Evolutionary conservation across 768 basidiomycete species (phyloP).

Genomic region (Boletus tylopilopsis): DNA sequence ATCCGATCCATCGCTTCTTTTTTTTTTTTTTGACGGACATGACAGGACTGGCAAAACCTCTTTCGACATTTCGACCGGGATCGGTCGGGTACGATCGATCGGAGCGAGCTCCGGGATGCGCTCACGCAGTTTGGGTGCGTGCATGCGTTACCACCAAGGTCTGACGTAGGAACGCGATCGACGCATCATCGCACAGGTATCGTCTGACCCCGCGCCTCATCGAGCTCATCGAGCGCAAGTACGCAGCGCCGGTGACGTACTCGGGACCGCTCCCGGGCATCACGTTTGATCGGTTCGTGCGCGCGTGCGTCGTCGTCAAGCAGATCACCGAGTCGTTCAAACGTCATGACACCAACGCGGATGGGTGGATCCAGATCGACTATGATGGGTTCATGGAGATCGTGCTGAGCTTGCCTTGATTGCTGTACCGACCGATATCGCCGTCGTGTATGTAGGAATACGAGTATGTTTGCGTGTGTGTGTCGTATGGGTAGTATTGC

Average conservation of each 20-base stretch:
- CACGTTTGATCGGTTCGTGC: constrained; percentile 83
- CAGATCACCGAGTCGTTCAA: constrained; percentile 72
- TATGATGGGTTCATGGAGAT: constrained; percentile 56
- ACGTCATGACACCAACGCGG: constrained; percentile 57
- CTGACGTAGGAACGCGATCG: background rate
- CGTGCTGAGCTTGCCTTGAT: constrained; percentile 39
- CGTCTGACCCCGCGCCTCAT: constrained; percentile 66
- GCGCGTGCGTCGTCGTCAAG: constrained; percentile 80
- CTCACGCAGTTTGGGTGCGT: constrained; percentile 68
- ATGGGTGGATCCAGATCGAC: constrained; percentile 51
- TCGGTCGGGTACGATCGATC: constrained; percentile 75
- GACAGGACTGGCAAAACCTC: constrained; percentile 82
- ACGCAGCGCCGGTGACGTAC: constrained; percentile 43
- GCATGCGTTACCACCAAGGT: background rate
- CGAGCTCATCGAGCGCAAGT: constrained; percentile 70
- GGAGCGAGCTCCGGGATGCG: constrained; percentile 61
- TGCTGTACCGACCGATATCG: too few species aligned
- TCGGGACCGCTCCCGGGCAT: constrained; percentile 51
- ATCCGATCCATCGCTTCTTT: background rate
- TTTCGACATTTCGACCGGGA: constrained; percentile 86
- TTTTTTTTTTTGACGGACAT: background rate
- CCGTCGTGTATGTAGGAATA: too few species aligned
- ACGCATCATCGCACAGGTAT: constrained; percentile 40
- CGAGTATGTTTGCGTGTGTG: too few species aligned
- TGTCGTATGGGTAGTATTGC: background rate